Evolutionary conservation across 2,329 filamentous ascomycete species (phyloP).

Genomic region (Alternaria sp.): DNA sequence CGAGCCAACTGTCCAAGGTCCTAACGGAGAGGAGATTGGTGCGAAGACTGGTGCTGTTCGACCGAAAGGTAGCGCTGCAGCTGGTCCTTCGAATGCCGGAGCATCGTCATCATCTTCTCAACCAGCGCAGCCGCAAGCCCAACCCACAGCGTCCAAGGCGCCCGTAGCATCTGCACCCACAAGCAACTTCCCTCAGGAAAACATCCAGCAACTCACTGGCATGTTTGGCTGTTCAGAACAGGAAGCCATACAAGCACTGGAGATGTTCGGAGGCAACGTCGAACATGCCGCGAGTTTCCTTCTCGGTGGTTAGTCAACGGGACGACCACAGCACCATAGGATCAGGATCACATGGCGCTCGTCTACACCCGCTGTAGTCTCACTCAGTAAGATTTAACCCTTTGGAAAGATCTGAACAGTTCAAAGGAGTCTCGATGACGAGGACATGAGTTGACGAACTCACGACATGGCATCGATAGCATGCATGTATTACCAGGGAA

Average conservation of each 20-base stretch:
- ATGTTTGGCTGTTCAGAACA: constrained; percentile 75
- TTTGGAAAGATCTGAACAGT: not conserved
- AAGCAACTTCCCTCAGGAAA: constrained; percentile 62
- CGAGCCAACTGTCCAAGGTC: constrained; percentile 84
- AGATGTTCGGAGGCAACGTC: constrained; percentile 83
- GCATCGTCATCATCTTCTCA: constrained; percentile 17
- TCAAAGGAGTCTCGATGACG: not conserved
- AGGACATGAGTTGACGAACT: constrained; percentile 13
- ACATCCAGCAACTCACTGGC: constrained; percentile 76
- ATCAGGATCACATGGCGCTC: not conserved
- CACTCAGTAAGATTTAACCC: not conserved
- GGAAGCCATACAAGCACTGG: constrained; percentile 79
- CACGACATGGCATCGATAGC: constrained; percentile 10
- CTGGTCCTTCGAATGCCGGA: constrained; percentile 31
- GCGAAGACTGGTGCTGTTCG: constrained; percentile 79
- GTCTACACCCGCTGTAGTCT: not conserved
- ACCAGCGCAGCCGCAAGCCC: constrained; percentile 15
- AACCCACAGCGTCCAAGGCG: constrained; percentile 18
- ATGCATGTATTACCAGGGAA: constrained; percentile 16
- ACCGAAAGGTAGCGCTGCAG: constrained; percentile 52
- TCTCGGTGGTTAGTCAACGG: constrained; percentile 49
- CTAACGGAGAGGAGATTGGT: constrained; percentile 88
- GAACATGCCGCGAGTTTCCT: constrained; percentile 87
- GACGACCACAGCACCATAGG: not conserved
- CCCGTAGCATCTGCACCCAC: constrained; percentile 22